phyloP scores from a whole-genome alignment of 495 filamentous ascomycete species.

The Aspergillus wentii region DNA sequence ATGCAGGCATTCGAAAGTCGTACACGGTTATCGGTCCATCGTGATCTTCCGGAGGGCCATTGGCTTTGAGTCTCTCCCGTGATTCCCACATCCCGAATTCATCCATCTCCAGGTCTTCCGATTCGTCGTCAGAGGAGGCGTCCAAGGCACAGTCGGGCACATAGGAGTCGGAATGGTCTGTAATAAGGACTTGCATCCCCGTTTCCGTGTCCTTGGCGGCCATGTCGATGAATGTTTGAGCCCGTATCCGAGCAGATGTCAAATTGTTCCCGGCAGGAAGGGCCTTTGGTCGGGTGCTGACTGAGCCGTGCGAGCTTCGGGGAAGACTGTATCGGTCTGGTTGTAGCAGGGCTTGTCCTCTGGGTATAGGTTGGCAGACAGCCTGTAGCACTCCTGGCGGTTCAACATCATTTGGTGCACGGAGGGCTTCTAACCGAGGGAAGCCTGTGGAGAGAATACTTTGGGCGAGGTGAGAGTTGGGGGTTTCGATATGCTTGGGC shows the following conservation, averaged over 20 bases:
- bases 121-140: conserved; percentile 27
- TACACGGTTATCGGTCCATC: conserved; percentile 36
- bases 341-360: conserved; percentile 41
- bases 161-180: conserved; percentile 39
- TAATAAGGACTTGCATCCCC: conserved; percentile 38
- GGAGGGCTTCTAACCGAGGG: conserved; percentile 60
- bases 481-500: conserved; percentile 36
- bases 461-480: conserved; percentile 67
- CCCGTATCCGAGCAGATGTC: conserved; percentile 42
- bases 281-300: conserved; percentile 36
- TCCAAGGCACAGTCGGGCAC: conserved; percentile 34
- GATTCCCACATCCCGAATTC: conserved; percentile 32
- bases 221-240: conserved; percentile 47
- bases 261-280: conserved; percentile 42
- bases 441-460: conserved; percentile 68
- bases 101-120: conserved; percentile 31
- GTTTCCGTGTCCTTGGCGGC: conserved; percentile 39
- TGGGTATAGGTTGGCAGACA: conserved; percentile 58
- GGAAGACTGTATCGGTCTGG: conserved; percentile 46
- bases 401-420: conserved; percentile 70
- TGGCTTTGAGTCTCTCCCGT: conserved; percentile 19
- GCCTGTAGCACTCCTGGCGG: conserved; percentile 61
- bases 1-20: conserved; percentile 41
- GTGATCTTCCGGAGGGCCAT: conserved; percentile 13
- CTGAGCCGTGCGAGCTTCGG: conserved; percentile 43